Evolutionary conservation across 495 filamentous ascomycete genomes (phyloP), one percentile per base, ranked within the genome.

Genomic region (Letharia columbiana): DNA sequence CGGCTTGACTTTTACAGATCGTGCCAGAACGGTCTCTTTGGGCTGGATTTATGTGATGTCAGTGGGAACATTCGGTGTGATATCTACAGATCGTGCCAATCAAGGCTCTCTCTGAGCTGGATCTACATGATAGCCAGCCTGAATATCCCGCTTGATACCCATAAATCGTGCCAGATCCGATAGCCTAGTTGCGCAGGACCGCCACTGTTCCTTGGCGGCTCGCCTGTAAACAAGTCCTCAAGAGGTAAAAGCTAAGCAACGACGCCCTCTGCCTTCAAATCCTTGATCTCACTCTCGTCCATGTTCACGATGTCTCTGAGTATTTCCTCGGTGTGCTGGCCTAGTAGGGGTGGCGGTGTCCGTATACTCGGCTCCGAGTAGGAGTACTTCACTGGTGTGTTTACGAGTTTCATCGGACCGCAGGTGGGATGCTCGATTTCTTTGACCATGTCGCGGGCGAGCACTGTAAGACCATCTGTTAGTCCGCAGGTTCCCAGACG

Each of bases 331-430:
- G 94, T 98, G 77, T 98, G 94, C 74, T 98, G 87, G 0, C 94
- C 94, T 52, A 98, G 77, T 6, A 87, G 89, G 15, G 94, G 94
- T 56, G 94, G 94, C 31, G 91, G 84, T 9, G 78, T 89, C 7
- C 93, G 78, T 18, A 96, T 84, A n/a, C 86, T 80, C 2, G 93
- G 91, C 64, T 81, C 84, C 13, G 89, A 87, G 61, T 91, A 84
- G 13, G 91, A 96, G 76, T 91, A 98, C 75, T 98, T 98, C 67
- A 98, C 86, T 0, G 94, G 94, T n/a, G 93, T 92, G 71, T 94
- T 96, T 35, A 98, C 85, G 63, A 98, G 72, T 76, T 92, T 92
- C 67, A 98, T 90, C 4, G 86, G 84, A 2, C 94, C 94, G 72
- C 92, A 96, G 4, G 79, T 76, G 6, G 83, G 85, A 73, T 98